phyloP scores from a whole-genome alignment of 345 rosid genomes.

The Euphorbia pulcherrima region DNA sequence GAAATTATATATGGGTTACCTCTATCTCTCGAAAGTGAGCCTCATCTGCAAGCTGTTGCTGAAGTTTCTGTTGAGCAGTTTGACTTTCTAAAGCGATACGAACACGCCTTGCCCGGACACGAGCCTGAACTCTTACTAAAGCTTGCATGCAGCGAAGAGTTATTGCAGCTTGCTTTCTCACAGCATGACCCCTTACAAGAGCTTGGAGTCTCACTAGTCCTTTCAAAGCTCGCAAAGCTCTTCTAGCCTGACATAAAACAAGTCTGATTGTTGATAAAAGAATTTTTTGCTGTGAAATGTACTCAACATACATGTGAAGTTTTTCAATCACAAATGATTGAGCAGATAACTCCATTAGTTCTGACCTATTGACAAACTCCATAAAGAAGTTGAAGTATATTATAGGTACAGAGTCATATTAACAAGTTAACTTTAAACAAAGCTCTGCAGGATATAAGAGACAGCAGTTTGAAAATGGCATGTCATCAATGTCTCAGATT shows the following conservation, averaged over 20 bases:
- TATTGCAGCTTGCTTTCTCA: slow-evolving; percentile 98
- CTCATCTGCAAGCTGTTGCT: slow-evolving; percentile 78
- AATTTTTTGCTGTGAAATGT: background rate
- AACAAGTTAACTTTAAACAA: too few relatives aligned
- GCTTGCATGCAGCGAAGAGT: slow-evolving; percentile 99
- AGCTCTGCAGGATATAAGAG: background rate
- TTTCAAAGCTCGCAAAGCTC: slow-evolving; percentile 94
- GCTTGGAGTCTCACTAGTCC: slow-evolving; percentile 99
- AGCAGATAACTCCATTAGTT: background rate
- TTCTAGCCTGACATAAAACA: slow-evolving; percentile 65
- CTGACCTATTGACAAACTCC: background rate
- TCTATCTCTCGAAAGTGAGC: slow-evolving; percentile 84
- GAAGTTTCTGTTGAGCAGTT: slow-evolving; percentile 63
- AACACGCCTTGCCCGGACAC: slow-evolving; percentile 93
- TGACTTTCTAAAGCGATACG: slow-evolving; percentile 91
- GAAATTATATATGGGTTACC: slow-evolving; percentile 34
- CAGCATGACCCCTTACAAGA: slow-evolving; percentile 95
- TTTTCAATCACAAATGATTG: background rate
- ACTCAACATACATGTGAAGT: background rate
- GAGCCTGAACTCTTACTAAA: slow-evolving; percentile 97
- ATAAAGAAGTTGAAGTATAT: slow-evolving; percentile 5
- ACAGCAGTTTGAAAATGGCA: background rate
- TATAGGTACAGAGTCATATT: slow-evolving; percentile 1
- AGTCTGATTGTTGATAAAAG: background rate
- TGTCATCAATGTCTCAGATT: background rate